A percentile compares a stretch with the other conserved stretches of the same genome.
Conservation (phyloP, 2,329 filamentous ascomycete genomes). For the Cladosporium oxysporum region DNA sequence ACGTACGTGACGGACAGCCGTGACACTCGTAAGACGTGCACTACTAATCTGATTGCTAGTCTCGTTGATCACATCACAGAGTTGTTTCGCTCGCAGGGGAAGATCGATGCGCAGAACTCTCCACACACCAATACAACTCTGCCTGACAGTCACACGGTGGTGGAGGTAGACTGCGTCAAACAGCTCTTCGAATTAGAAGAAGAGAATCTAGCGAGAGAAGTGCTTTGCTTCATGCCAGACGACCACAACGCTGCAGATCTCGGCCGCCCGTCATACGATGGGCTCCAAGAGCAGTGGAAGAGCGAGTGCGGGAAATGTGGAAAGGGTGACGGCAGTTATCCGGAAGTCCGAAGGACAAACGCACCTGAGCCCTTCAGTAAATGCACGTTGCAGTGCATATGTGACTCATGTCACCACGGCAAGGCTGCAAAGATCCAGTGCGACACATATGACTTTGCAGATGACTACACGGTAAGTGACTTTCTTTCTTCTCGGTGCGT, state of each 20-base stretch:
- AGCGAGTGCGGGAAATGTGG: background rate
- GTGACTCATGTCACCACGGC: background rate
- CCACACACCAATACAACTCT: background rate
- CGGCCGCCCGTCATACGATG: background rate
- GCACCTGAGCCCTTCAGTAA: background rate
- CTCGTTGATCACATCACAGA: too few relatives aligned
- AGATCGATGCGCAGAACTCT: background rate
- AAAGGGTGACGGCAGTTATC: background rate
- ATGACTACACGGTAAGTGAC: background rate
- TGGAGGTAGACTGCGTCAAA: background rate
- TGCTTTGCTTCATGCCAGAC: background rate
- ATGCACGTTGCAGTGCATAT: background rate
- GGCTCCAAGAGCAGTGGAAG: background rate
- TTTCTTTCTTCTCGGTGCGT: too few relatives aligned
- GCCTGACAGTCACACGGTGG: background rate
- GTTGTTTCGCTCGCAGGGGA: too few relatives aligned
- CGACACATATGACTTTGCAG: background rate
- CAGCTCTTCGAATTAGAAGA: background rate
- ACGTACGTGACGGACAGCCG: too few relatives aligned
- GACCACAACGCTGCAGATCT: background rate
- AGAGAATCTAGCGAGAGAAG: background rate
- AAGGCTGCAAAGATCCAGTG: background rate
- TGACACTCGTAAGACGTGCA: too few relatives aligned
- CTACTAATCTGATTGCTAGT: too few relatives aligned
- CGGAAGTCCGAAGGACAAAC: background rate